These are phyloP conservation scores for Lichtheimia hyalospora DNA, from an alignment of 371 early-diverging fungal species.

Conservation along the genomic window DNA sequence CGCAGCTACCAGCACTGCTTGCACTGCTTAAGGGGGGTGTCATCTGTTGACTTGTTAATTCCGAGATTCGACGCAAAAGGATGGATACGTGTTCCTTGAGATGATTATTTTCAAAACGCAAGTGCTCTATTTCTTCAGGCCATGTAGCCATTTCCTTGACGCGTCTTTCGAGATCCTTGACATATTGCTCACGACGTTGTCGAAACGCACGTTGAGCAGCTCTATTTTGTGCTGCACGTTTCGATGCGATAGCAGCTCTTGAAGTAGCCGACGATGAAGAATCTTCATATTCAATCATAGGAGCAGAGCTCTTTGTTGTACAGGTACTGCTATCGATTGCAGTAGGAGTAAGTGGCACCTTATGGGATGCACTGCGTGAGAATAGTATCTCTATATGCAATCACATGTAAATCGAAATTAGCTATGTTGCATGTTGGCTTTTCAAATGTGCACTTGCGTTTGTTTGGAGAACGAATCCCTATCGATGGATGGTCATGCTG, in stretches of 20 bases:
- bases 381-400: too few relatives aligned
- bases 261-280: neutral
- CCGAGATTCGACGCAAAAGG: slow-evolving; percentile 10
- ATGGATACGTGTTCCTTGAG: slow-evolving; percentile 17
- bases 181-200: slow-evolving; percentile 46
- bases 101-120: slow-evolving; percentile 38
- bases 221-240: slow-evolving; percentile 41
- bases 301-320: too few relatives aligned
- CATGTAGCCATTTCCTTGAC: slow-evolving; percentile 46
- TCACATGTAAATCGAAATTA: too few relatives aligned
- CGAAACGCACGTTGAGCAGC: slow-evolving; percentile 52
- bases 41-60: slow-evolving; percentile 11
- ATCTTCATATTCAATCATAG: too few relatives aligned
- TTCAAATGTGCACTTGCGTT: too few relatives aligned
- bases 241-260: slow-evolving; percentile 28
- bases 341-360: too few relatives aligned
- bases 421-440: too few relatives aligned
- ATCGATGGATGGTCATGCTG: too few relatives aligned
- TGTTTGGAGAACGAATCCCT: too few relatives aligned
- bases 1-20: slow-evolving; percentile 4
- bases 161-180: slow-evolving; percentile 45
- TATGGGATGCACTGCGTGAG: too few relatives aligned
- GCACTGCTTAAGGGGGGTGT: neutral
- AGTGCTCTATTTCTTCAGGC: slow-evolving; percentile 45
- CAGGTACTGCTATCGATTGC: too few relatives aligned